Base-by-base conservation (phyloP, 2,329 filamentous ascomycete species). In the Verticillium isaacii region DNA sequence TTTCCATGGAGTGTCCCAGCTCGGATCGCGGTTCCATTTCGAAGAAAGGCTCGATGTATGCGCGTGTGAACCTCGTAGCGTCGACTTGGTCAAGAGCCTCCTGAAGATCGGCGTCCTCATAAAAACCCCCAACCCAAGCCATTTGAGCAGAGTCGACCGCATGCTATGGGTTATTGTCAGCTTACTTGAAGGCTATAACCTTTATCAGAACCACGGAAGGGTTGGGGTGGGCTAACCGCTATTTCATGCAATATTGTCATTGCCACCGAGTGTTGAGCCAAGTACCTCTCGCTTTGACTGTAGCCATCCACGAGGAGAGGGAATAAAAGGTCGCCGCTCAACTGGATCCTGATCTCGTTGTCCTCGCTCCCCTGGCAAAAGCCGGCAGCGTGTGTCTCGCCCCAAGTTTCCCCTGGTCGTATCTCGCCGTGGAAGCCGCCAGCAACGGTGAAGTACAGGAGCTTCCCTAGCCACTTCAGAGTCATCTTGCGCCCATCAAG, bases 1-100 rank as follows among this genome's bases (percentile, higher is more conserved):
- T 63, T 55, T 72, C 69, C 39, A 66, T 68, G n/a, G 65, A 64
- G 58, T 67, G 66, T 1, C 71, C 71, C 52, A 65, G 58, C 50
- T 73, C 71, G 15, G 36, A 19, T 2, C 34, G 32, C 15, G 60
- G 57, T 36, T 73, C 69, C 17, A 68, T 32, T 19, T 70, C 65
- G 57, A 69, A 73, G 56, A 63, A 66, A 14, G 67, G 67, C 32
- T 71, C 70, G 3, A 50, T 61, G 15, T 4, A 9, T 8, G 69
- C 29, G 67, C 12, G 5, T 2, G 12, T 36, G 15, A 15, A 25
- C 5, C 5, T 32, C 11, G 23, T 23, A 23, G 52, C 19, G 25
- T 29, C 5, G 8, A 56, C 5, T 23, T 12, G 17, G 3, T 19
- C n/a, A 1, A 14, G 32, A 6, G 36, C 15, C 1, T 60, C 17